phyloP scores from a whole-genome alignment of 2,329 filamentous ascomycete species.

The Magnaporthales sp. region DNA sequence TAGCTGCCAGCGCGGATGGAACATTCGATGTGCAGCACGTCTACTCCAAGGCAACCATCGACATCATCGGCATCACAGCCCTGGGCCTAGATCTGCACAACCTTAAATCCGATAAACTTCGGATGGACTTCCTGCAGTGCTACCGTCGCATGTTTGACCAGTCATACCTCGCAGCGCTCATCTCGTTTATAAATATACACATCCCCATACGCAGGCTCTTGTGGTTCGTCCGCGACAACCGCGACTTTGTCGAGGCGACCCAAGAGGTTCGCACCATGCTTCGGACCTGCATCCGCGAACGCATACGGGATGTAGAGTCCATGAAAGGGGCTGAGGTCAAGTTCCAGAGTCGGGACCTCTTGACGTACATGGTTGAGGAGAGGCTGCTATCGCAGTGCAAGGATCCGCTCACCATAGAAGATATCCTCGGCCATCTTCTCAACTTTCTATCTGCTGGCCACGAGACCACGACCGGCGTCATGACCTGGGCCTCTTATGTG shows the following conservation, averaged over 20 bases:
- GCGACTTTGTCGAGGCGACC: conserved; percentile 24
- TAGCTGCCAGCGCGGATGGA: conserved; percentile 13
- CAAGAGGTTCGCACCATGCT: conserved; percentile 24
- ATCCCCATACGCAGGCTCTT: conserved; percentile 19
- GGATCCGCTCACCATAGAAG: conserved; percentile 11
- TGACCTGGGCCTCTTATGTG: conserved; percentile 23
- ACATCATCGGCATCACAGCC: conserved; percentile 23
- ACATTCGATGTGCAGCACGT: conserved; percentile 20
- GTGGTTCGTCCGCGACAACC: conserved; percentile 21
- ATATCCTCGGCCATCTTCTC: conserved; percentile 17
- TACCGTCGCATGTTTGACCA: conserved; percentile 24
- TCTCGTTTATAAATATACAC: conserved; percentile 22
- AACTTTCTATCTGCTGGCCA: conserved; percentile 20
- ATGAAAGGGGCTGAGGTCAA: conserved; percentile 17
- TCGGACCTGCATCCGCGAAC: conserved; percentile 20
- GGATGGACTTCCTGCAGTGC: conserved; percentile 19
- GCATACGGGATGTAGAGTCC: conserved; percentile 21
- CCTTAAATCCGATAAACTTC: conserved; percentile 11
- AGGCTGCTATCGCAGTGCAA: conserved; percentile 8
- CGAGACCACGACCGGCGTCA: conserved; percentile 22
- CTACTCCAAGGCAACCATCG: conserved; percentile 23
- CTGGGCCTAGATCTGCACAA: conserved; percentile 24
- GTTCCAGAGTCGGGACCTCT: conserved; percentile 12
- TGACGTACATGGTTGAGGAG: conserved; percentile 19
- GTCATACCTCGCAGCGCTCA: conserved; percentile 15